Evolutionary conservation across 257 asterid genomes (phyloP).

Genomic region (Oldenlandia corymbosa): DNA sequence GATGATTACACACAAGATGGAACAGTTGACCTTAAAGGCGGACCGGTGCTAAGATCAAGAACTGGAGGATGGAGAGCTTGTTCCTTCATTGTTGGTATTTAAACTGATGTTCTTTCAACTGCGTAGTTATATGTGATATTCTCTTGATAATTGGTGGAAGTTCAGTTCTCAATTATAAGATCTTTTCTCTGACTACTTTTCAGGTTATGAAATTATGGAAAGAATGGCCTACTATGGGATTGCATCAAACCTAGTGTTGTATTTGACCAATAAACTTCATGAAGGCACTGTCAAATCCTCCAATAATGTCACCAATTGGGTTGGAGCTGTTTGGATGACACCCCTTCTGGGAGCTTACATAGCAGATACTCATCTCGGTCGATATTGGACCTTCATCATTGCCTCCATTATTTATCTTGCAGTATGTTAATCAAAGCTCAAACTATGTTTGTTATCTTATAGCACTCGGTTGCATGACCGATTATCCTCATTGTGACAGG

Average conservation of each 20-base stretch:
- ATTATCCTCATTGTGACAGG: slow-evolving; percentile 29
- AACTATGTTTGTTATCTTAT: neutral
- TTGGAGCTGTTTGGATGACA: slow-evolving; percentile 76
- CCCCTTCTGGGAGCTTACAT: slow-evolving; percentile 73
- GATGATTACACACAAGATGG: slow-evolving; percentile 67
- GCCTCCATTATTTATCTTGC: slow-evolving; percentile 50
- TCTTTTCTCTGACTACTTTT: neutral
- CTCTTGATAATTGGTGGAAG: neutral
- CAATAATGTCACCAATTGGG: slow-evolving; percentile 73
- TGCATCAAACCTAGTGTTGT: slow-evolving; percentile 60
- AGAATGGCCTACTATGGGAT: slow-evolving; percentile 82
- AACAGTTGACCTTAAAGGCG: slow-evolving; percentile 54
- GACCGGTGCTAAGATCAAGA: slow-evolving; percentile 47
- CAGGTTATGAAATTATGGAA: slow-evolving; percentile 67
- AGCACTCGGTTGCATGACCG: neutral
- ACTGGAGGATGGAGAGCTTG: slow-evolving; percentile 81
- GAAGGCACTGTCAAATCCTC: slow-evolving; percentile 75
- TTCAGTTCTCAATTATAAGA: neutral
- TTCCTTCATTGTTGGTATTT: slow-evolving; percentile 66
- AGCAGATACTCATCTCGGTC: slow-evolving; percentile 68
- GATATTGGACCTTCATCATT: slow-evolving; percentile 63
- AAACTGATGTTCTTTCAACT: too few species aligned
- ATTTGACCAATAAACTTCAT: slow-evolving; percentile 49
- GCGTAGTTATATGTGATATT: too few species aligned
- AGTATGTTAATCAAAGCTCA: slow-evolving; percentile 20